Percentiles rank a stretch among this genome's conserved stretches.
Conservation (phyloP, 306 rosid species). For the Mucuna pruriens region DNA sequence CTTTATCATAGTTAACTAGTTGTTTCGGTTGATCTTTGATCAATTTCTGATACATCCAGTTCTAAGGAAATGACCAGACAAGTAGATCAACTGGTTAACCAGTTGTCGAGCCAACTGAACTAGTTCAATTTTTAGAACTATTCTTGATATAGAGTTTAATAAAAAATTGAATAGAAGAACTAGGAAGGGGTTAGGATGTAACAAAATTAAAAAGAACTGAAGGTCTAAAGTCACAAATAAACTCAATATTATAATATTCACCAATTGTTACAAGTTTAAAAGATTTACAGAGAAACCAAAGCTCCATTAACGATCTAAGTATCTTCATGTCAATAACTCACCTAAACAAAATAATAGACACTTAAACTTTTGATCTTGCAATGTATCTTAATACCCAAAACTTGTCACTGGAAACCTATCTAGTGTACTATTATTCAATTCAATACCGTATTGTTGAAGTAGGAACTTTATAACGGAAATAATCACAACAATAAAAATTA, state of each 20-base stretch:
- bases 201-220: neutral
- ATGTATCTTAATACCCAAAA: neutral
- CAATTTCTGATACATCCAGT: neutral
- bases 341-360: neutral
- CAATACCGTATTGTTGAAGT: neutral
- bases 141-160: neutral
- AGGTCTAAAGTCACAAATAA: neutral
- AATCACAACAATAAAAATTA: too few species aligned
- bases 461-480: too few species aligned
- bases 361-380: neutral
- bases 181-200: neutral
- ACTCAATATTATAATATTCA: neutral
- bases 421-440: neutral
- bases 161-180: neutral
- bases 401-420: too few species aligned
- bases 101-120: neutral
- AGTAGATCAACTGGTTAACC: too few species aligned
- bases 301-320: neutral
- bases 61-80: neutral
- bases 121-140: neutral
- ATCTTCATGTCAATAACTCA: too few species aligned
- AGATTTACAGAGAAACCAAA: neutral
- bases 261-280: neutral
- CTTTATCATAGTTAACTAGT: neutral
- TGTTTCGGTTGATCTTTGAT: neutral